Base-by-base conservation (phyloP, 2,329 filamentous ascomycete genomes). In the Cladophialophora yegresii region DNA sequence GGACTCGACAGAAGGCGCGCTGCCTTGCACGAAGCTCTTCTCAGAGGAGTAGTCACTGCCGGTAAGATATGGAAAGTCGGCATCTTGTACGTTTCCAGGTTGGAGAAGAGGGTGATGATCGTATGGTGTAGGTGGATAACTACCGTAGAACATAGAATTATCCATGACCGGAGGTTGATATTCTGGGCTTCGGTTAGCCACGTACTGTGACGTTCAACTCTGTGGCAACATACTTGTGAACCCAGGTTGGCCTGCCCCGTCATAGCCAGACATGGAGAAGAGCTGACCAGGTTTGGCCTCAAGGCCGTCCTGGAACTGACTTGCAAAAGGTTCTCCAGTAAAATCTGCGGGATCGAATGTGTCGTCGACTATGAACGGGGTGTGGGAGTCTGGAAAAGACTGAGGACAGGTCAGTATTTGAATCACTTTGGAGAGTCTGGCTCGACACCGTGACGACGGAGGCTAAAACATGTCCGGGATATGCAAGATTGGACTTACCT, bases 231-330 rank as follows among this genome's bases (percentile, higher is more conserved):
- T 66, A 68, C 66, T 62, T 10, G 61, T 57, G 49, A 66, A 59
- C 43, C 62, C 66, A 77, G 89, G 83, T 78, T 87, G 83, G 77
- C 89, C 87, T 64, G 86, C 79, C 80, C 96, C 96, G 74, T 84
- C 83, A 83, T 92, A 93, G 79, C 88, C 88, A 77, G 90, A 89
- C 89, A 93, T 93, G 79, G 89, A 87, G 79, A 90, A 80, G 73
- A 87, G 79, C 80, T 86, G 79, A 82, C 86, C 82, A 77, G 80
- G 79, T 76, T 81, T 83, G 78, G 80, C 81, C 78, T 80, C 76
- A 68, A 81, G 79, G 80, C 81, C 81, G 75, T 79, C 79, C 74
- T 81, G 79, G 73, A 78, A 77, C 61, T 75, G 76, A 71, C 75
- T 76, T 65, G 74, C 75, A 71, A 79, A 79, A 68, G 75, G 75